These are phyloP conservation scores for Spathaspora arborariae DNA, from an alignment of 805 yeast species.

Conservation along the genomic window DNA sequence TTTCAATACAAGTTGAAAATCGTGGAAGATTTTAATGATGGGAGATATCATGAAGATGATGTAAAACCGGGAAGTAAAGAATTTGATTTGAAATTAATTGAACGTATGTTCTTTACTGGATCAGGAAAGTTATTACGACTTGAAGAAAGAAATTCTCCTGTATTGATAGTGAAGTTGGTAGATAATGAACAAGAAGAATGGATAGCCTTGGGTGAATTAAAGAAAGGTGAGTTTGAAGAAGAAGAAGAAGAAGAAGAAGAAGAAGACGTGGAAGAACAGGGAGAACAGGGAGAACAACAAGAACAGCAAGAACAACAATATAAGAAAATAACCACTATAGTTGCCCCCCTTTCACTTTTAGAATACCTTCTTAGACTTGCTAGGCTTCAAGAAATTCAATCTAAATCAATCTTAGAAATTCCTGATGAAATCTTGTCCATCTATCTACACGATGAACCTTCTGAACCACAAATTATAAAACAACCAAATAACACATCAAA, in stretches of 20 bases:
- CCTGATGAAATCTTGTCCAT: slow-evolving; percentile 65
- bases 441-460: slow-evolving; percentile 54
- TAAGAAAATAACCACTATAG: slow-evolving; percentile 12
- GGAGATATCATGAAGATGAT: slow-evolving; percentile 62
- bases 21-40: slow-evolving; percentile 63
- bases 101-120: slow-evolving; percentile 61
- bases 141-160: slow-evolving; percentile 62
- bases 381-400: slow-evolving; percentile 60
- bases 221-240: slow-evolving; percentile 17
- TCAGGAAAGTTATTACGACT: slow-evolving; percentile 63
- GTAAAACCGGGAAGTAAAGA: slow-evolving; percentile 32
- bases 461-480: neutral
- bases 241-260: slow-evolving; percentile 21
- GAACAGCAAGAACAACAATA: too few relatives aligned
- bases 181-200: slow-evolving; percentile 32
- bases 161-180: slow-evolving; percentile 53
- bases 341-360: slow-evolving; percentile 49
- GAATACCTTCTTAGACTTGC: slow-evolving; percentile 61
- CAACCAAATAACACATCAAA: slow-evolving; percentile 11
- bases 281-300: slow-evolving; percentile 10
- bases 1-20: slow-evolving; percentile 46
- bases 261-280: slow-evolving; percentile 19
- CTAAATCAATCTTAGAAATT: slow-evolving; percentile 46
- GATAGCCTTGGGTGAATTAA: slow-evolving; percentile 48
- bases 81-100: slow-evolving; percentile 39